Conservation (phyloP, 208 protist species). For the Wallacemonas sp. region DNA sequence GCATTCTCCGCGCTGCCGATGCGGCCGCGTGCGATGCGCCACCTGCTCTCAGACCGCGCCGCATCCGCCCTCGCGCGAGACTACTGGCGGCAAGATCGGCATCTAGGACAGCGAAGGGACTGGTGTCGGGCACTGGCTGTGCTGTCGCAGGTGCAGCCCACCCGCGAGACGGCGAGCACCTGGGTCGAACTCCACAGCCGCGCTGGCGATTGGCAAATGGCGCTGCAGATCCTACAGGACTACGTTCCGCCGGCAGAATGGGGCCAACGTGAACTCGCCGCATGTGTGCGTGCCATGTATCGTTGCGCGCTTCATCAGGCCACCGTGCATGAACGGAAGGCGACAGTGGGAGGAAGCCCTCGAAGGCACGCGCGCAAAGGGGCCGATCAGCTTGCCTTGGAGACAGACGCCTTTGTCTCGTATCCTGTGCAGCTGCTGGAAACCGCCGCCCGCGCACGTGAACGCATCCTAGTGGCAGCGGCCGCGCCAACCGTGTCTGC, state of each 20-base stretch:
- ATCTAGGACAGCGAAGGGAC: neutral
- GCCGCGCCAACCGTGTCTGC: too few species aligned
- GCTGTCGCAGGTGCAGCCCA: constrained; percentile 2
- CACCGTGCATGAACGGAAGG: neutral
- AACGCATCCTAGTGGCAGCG: too few species aligned
- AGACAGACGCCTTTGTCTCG: neutral
- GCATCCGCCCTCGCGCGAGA: constrained; percentile 22
- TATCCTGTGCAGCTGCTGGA: constrained; percentile 21
- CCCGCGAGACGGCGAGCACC: constrained; percentile 11
- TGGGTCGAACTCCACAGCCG: constrained; percentile 20
- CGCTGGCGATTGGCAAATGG: constrained; percentile 32
- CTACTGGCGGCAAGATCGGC: constrained; percentile 12
- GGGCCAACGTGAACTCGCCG: constrained; percentile 65
- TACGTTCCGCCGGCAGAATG: constrained; percentile 35
- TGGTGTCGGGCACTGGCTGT: constrained; percentile 21
- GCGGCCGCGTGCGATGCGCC: constrained; percentile 4
- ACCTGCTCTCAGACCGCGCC: constrained; percentile 25
- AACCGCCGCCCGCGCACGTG: neutral
- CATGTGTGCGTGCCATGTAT: constrained; percentile 48
- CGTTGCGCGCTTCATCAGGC: constrained; percentile 25
- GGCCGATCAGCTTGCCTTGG: neutral
- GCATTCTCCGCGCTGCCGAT: neutral
- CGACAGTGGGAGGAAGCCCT: too few species aligned
- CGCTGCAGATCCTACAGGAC: constrained; percentile 29
- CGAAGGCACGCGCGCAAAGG: too few species aligned